These are phyloP conservation scores for Neonothopanus nambi DNA, from an alignment of 1,284 basidiomycete species.

Conservation along the genomic window DNA sequence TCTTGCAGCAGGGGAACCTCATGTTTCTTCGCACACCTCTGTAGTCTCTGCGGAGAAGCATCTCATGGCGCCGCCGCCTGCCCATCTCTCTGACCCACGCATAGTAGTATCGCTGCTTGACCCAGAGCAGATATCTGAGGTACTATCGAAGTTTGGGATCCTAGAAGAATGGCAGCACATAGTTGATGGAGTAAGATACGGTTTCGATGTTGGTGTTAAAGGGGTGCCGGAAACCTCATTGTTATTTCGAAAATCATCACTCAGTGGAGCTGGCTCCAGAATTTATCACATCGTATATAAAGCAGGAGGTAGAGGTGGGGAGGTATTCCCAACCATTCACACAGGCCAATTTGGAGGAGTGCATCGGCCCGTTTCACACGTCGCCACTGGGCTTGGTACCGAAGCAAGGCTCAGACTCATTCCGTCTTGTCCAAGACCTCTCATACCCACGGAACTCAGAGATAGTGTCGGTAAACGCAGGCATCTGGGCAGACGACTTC, in stretches of 20 bases:
- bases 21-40: no score
- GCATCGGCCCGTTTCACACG: slow-evolving; percentile 38
- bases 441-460: slow-evolving; percentile 32
- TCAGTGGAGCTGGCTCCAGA: slow-evolving; percentile 25
- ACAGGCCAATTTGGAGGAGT: slow-evolving; percentile 26
- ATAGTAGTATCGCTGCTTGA: no score
- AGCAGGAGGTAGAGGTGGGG: slow-evolving; percentile 29
- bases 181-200: no score
- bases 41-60: no score
- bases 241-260: slow-evolving; percentile 30
- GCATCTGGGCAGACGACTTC: slow-evolving; percentile 31
- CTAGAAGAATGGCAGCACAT: no score
- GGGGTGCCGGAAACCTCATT: slow-evolving; percentile 12
- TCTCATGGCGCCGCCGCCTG: no score
- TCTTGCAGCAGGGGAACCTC: no score
- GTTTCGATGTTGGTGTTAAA: slow-evolving; percentile 32
- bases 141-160: no score
- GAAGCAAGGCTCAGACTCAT: no score
- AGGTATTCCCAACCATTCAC: slow-evolving; percentile 31
- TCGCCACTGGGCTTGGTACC: slow-evolving; percentile 39
- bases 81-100: no score
- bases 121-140: no score
- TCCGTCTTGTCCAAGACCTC: slow-evolving; percentile 41
- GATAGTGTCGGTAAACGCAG: slow-evolving; percentile 29
- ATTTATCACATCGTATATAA: slow-evolving; percentile 30